These are phyloP conservation scores for Sphagnum tenellum DNA, from an alignment of 225 moss, liverwort and hornwort genomes.

Conservation along the genomic window DNA sequence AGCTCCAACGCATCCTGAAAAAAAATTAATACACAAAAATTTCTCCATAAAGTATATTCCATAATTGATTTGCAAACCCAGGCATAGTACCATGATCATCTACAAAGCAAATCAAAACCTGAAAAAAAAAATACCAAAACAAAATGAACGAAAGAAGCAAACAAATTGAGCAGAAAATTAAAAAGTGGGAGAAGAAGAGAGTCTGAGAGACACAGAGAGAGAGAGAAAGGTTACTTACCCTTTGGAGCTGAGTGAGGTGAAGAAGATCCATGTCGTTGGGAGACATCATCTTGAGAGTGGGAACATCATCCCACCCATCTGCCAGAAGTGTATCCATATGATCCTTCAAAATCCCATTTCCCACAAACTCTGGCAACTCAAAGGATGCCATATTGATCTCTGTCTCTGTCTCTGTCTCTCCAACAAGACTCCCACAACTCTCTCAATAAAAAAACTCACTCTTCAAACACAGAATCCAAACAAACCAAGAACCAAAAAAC, in stretches of 20 bases:
- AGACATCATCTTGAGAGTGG: slow-evolving; percentile 1
- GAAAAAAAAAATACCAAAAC: not conserved
- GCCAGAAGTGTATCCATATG: not conserved
- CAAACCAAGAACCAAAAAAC: too few species aligned
- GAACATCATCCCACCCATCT: slow-evolving; percentile 2
- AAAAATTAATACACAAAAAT: not conserved
- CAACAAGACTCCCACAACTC: too few species aligned
- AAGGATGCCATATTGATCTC: slow-evolving; percentile 57
- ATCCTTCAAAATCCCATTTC: not conserved
- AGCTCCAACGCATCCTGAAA: not conserved
- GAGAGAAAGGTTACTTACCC: not conserved
- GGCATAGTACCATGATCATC: not conserved
- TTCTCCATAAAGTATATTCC: too few species aligned
- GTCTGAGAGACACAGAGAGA: too few species aligned
- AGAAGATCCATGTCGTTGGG: not conserved
- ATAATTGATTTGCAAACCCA: too few species aligned
- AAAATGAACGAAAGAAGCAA: not conserved
- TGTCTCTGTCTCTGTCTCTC: too few species aligned
- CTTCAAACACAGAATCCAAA: too few species aligned
- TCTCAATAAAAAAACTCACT: too few species aligned
- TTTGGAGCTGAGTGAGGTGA: not conserved
- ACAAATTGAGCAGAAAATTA: not conserved
- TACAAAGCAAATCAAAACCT: not conserved
- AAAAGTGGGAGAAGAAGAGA: too few species aligned
- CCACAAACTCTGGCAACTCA: slow-evolving; percentile 20